Evolutionary conservation across 176 grass and related monocot species (phyloP), one percentile per base, ranked within the genome.

Genomic region (Pharus latifolius): DNA sequence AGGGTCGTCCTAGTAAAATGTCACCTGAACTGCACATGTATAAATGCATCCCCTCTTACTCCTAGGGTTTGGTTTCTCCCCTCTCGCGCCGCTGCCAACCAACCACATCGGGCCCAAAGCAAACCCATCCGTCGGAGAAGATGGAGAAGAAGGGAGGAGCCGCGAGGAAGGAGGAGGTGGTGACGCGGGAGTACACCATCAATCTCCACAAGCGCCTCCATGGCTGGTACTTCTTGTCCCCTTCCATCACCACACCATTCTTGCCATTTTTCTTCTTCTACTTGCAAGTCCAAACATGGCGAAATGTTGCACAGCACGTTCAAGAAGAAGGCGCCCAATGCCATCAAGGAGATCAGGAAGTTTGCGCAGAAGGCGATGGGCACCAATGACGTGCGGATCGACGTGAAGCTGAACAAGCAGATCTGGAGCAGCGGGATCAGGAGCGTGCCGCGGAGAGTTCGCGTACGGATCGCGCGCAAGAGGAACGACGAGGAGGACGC

Each of bases 401-500:
- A 96, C 0, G 91, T 90, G 49, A 96, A 96, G 83, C 70, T 96
- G 44, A 96, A 96, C 87, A 96, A 96, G 77, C 87, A 90, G 49
- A 87, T 96, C 57, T 96, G 91, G 91, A 96, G 91, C 87, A 90
- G 83, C 10, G 91, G 91, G n/a, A 87, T 96, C 67, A 88, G 91
- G 63, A 82, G 91, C 14, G 87, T 96, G 11, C 91, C 87, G 6
- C 71, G 80, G 31, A 82, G 87, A 45, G 83, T 95, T 46, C 91
- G 87, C 0, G 91, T 95, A 67, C 75, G 83, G 63, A 90, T 95
- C 37, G 80, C 91, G 24, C 87, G 91, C 67, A 95, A 67, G 83
- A 90, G 87, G 67, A 90, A 96, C 10, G 87, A 87, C 0, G 91
- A 90, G 63, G 91, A 96, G 72, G 87, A 95, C 23, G 91, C 91